Conservation (phyloP, 805 yeast genomes). For the Lipomyces yamanashiensis region DNA sequence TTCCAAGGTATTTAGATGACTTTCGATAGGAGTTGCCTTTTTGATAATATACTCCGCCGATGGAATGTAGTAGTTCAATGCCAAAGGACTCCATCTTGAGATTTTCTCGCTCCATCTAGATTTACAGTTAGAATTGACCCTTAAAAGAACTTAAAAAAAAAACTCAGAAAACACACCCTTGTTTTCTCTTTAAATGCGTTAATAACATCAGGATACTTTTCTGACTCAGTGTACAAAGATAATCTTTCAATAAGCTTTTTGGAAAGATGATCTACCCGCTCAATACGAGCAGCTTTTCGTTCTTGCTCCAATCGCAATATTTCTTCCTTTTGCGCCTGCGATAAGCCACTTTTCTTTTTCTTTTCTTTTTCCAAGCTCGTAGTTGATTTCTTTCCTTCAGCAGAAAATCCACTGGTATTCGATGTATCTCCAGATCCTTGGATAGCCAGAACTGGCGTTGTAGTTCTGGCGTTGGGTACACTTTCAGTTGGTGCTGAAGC, state of each 20-base stretch:
- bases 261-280: slow-evolving; percentile 65
- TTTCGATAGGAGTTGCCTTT: slow-evolving; percentile 74
- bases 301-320: slow-evolving; percentile 76
- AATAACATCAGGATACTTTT: slow-evolving; percentile 64
- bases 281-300: slow-evolving; percentile 66
- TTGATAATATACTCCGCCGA: slow-evolving; percentile 76
- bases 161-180: slow-evolving; percentile 47
- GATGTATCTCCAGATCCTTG: slow-evolving; percentile 2
- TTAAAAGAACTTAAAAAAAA: too few species aligned
- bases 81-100: slow-evolving; percentile 96
- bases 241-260: slow-evolving; percentile 62
- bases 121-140: not conserved
- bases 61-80: slow-evolving; percentile 73
- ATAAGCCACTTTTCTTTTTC: slow-evolving; percentile 44
- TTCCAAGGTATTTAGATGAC: slow-evolving; percentile 81
- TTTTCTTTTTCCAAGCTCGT: slow-evolving; percentile 34
- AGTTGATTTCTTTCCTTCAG: slow-evolving; percentile 11
- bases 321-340: slow-evolving; percentile 55
- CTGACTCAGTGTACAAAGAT: slow-evolving; percentile 64
- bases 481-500: not conserved
- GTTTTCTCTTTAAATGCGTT: slow-evolving; percentile 66
- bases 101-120: slow-evolving; percentile 72
- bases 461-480: not conserved
- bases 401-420: slow-evolving; percentile 5
- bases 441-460: slow-evolving; percentile 10